Evolutionary conservation across 2,329 filamentous ascomycete genomes (phyloP).

Genomic region (Alternaria triticimaculans): DNA sequence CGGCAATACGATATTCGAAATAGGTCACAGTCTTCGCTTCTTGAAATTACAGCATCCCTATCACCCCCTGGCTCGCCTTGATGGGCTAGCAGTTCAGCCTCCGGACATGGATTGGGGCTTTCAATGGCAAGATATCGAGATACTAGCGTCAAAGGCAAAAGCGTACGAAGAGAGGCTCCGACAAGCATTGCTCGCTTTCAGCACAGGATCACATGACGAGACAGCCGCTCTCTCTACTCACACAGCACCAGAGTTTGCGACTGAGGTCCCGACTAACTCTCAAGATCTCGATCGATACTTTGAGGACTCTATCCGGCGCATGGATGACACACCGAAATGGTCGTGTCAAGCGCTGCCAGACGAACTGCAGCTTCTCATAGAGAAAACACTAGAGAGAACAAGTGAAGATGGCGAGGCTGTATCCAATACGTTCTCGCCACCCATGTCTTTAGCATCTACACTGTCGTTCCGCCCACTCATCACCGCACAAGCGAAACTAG

Average conservation of each 20-base stretch:
- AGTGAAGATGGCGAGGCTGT: neutral
- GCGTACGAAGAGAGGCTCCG: conserved; percentile 56
- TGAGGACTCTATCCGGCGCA: conserved; percentile 30
- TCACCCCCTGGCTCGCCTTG: conserved; percentile 69
- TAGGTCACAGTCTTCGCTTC: conserved; percentile 76
- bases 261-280: neutral
- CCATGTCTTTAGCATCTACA: conserved; percentile 64
- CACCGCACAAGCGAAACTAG: conserved; percentile 73
- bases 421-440: conserved; percentile 53
- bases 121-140: conserved; percentile 72
- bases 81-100: conserved; percentile 58
- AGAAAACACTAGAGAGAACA: conserved; percentile 20
- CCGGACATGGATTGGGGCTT: conserved; percentile 72
- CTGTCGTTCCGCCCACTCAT: conserved; percentile 80
- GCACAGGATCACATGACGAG: conserved; percentile 1
- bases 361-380: conserved; percentile 35
- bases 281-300: conserved; percentile 32
- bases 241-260: neutral
- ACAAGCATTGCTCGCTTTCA: conserved; percentile 37
- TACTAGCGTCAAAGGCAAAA: conserved; percentile 66
- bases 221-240: neutral
- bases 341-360: conserved; percentile 26
- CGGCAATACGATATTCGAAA: conserved; percentile 73
- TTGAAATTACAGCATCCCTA: conserved; percentile 73
- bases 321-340: conserved; percentile 34